Evolutionary conservation across 2,329 filamentous ascomycete species (phyloP), one percentile per base, ranked within the genome.

Genomic region (Clarireedia homoeocarpa): DNA sequence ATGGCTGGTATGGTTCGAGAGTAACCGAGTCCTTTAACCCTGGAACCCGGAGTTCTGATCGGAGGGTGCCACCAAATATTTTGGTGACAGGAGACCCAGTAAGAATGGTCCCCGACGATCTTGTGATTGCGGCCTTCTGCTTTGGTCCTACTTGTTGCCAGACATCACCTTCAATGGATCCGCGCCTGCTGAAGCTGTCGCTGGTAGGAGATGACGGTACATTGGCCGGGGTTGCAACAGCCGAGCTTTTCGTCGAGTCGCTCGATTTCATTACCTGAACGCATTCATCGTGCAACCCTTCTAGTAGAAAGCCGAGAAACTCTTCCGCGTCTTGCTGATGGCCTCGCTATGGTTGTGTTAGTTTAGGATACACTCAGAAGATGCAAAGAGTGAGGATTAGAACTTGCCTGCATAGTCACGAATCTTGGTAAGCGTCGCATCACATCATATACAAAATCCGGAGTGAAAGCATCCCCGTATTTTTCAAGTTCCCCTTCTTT

Each of bases 321-420:
- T 99, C 94, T 69, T 99, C 91, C 1, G 94, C 94, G 73, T 99
- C 94, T 75, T 99, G 92, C 70, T 99, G 94, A 65, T 96, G 92
- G 15, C 94, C 94, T 59, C 91, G 88, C 85, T 91, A 61, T 44
- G 58, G 51, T 7, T 51, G 30, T 51, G 55, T 72, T 61, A 71
- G 64, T 45, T 14, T 38, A 48, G 38, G 15, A 34, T 34, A 34
- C 30, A 34, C 10, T 34, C 30, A 12, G 30, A 17, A 48, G 1
- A n/a, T 24, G 26, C 48, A 4, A 1, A 44, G 17, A 24, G 50
- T 20, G 48, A 62, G 45, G 63, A 42, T 6, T n/a, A n/a, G 48
- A 14, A 75, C 84, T 71, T 77, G 91, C 88, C 69, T 88, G 85
- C 91, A 99, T 96, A 67, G 87, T 89, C 24, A 89, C 85, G 71